These are phyloP conservation scores for Solioccasus polychromus DNA, from an alignment of 768 basidiomycete species.

Conservation along the genomic window DNA sequence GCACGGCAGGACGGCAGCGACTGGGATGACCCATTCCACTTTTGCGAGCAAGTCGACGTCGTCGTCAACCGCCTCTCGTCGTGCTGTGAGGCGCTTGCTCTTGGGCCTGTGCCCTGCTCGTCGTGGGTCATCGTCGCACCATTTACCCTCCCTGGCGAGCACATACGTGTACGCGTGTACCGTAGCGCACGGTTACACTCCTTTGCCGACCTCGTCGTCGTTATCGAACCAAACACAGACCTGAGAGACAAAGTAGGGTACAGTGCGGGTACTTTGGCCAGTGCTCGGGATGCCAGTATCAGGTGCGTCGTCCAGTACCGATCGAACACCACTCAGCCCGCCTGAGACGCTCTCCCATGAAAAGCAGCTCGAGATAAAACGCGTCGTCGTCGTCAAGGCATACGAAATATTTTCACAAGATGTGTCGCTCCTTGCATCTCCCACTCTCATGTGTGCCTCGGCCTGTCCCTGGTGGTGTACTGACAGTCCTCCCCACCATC, in stretches of 20 bases:
- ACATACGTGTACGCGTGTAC: slow-evolving; percentile 68
- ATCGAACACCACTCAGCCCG: not conserved
- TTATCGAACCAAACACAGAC: slow-evolving; percentile 59
- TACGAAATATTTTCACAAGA: slow-evolving; percentile 74
- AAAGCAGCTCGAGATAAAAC: slow-evolving; percentile 81
- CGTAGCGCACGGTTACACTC: slow-evolving; percentile 70
- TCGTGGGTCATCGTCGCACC: slow-evolving; percentile 86
- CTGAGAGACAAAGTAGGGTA: slow-evolving; percentile 62
- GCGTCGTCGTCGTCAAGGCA: slow-evolving; percentile 80
- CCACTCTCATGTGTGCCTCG: slow-evolving; percentile 25
- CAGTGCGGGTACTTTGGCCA: slow-evolving; percentile 84
- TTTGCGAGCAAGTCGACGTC: slow-evolving; percentile 63
- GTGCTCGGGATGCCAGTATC: slow-evolving; percentile 94
- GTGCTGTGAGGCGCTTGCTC: slow-evolving; percentile 61
- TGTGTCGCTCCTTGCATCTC: slow-evolving; percentile 24
- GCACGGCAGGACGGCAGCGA: slow-evolving; percentile 48
- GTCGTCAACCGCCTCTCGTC: slow-evolving; percentile 63
- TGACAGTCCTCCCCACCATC: slow-evolving; percentile 68
- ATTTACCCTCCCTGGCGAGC: slow-evolving; percentile 82
- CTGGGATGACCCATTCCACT: slow-evolving; percentile 57
- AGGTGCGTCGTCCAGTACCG: slow-evolving; percentile 44
- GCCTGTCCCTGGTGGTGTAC: slow-evolving; percentile 57
- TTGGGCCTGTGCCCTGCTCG: slow-evolving; percentile 42
- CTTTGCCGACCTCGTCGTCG: slow-evolving; percentile 67
- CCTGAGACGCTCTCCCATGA: slow-evolving; percentile 84